Conservation (phyloP, 2,329 filamentous ascomycete genomes). For the Colletotrichum sp. region DNA sequence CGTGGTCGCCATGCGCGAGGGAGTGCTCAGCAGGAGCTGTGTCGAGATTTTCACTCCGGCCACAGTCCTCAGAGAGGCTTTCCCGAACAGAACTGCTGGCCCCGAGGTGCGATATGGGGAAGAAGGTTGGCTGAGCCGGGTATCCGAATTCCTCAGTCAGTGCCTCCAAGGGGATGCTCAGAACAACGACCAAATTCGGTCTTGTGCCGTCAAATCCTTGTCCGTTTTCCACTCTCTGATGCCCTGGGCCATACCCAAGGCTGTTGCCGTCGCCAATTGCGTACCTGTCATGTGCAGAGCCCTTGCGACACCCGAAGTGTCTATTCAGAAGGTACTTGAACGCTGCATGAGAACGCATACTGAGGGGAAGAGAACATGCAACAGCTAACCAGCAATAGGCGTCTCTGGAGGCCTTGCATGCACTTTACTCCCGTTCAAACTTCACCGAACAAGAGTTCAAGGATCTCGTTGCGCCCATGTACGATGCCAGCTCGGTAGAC, state of each 20-base stretch:
- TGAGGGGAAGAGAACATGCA: not conserved
- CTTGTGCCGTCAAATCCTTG: constrained; percentile 77
- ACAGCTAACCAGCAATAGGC: constrained; percentile 54
- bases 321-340: constrained; percentile 69
- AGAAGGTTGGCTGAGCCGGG: constrained; percentile 86
- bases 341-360: not conserved
- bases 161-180: constrained; percentile 71
- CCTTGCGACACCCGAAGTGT: constrained; percentile 71
- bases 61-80: constrained; percentile 74
- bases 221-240: constrained; percentile 79
- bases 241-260: constrained; percentile 86
- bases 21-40: constrained; percentile 83
- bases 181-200: constrained; percentile 68
- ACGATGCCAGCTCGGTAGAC: constrained; percentile 70
- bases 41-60: constrained; percentile 93
- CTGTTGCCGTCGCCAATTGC: constrained; percentile 73
- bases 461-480: constrained; percentile 80
- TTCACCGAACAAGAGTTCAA: constrained; percentile 80
- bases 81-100: constrained; percentile 72
- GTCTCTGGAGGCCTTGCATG: constrained; percentile 82
- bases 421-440: constrained; percentile 76
- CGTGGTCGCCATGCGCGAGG: constrained; percentile 81
- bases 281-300: constrained; percentile 73
- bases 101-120: constrained; percentile 75
- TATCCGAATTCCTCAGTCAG: constrained; percentile 74